These are phyloP conservation scores for Leccinum pachyderme DNA, from an alignment of 1,284 basidiomycete species.

Conservation along the genomic window DNA sequence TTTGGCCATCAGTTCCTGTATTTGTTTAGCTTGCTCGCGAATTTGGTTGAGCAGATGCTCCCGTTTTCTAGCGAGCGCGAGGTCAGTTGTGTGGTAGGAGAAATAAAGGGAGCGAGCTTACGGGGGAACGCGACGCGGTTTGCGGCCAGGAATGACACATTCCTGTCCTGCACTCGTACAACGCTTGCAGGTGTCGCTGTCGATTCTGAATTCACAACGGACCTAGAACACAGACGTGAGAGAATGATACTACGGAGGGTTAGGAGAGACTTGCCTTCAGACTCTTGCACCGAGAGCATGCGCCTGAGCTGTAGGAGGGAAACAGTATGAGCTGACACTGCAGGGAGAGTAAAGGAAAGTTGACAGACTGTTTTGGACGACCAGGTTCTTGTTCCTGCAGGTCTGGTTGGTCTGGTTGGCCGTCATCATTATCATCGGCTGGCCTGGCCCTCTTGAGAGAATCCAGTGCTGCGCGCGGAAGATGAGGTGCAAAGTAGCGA, in stretches of 20 bases:
- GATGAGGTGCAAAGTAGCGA: slow-evolving; percentile 21
- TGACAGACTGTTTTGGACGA: slow-evolving; percentile 23
- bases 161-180: slow-evolving; percentile 65
- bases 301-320: slow-evolving; percentile 43
- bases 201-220: slow-evolving; percentile 66
- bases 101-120: slow-evolving; percentile 37
- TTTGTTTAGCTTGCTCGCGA: slow-evolving; percentile 65
- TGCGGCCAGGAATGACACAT: slow-evolving; percentile 73
- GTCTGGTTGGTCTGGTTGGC: slow-evolving; percentile 22
- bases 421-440: slow-evolving; percentile 24
- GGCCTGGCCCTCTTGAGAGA: slow-evolving; percentile 22
- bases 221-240: slow-evolving; percentile 39
- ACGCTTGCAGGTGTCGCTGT: slow-evolving; percentile 68
- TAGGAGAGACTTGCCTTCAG: slow-evolving; percentile 49
- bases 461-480: slow-evolving; percentile 5
- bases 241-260: background rate
- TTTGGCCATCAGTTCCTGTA: slow-evolving; percentile 63
- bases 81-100: slow-evolving; percentile 2
- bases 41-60: slow-evolving; percentile 74
- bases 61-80: slow-evolving; percentile 52
- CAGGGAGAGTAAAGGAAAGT: background rate
- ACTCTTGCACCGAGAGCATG: slow-evolving; percentile 70
- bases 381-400: slow-evolving; percentile 20
- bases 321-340: slow-evolving; percentile 2
- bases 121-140: slow-evolving; percentile 74